These are phyloP conservation scores for Pouteria glomerata DNA, from an alignment of 148 eudicot species.

Conservation along the genomic window DNA sequence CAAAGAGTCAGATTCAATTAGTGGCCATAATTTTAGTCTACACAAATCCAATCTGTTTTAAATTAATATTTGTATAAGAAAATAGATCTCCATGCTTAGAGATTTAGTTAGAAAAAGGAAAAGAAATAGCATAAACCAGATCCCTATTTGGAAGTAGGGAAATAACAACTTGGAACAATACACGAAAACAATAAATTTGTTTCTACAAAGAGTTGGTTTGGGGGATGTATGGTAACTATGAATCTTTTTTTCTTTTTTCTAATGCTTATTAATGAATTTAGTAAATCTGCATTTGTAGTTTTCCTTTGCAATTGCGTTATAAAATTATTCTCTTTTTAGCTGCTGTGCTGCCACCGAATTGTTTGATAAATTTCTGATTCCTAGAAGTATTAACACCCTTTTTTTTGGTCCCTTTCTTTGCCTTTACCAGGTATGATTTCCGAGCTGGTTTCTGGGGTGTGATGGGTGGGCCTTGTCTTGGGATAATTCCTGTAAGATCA, in stretches of 20 bases:
- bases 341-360: not conserved
- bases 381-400: not conserved
- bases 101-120: not conserved
- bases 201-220: not conserved
- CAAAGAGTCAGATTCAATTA: not conserved
- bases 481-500: constrained; percentile 86
- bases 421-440: constrained; percentile 70
- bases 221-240: not conserved
- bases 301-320: not conserved
- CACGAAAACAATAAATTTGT: not conserved
- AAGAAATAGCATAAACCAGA: not conserved
- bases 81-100: not conserved
- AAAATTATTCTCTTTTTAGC: not conserved
- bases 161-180: not conserved
- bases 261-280: not conserved
- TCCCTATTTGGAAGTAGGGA: not conserved
- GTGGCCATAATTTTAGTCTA: not conserved
- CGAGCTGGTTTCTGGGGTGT: constrained; percentile 99
- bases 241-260: not conserved
- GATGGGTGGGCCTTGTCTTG: constrained; percentile 94
- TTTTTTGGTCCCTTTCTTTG: not conserved
- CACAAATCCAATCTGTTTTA: not conserved
- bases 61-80: not conserved
- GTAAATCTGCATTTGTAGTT: not conserved
- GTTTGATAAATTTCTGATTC: not conserved